These are phyloP conservation scores for Nakaseomyces glabratus DNA, from an alignment of 1,139 yeast genomes.

Conservation along the genomic window DNA sequence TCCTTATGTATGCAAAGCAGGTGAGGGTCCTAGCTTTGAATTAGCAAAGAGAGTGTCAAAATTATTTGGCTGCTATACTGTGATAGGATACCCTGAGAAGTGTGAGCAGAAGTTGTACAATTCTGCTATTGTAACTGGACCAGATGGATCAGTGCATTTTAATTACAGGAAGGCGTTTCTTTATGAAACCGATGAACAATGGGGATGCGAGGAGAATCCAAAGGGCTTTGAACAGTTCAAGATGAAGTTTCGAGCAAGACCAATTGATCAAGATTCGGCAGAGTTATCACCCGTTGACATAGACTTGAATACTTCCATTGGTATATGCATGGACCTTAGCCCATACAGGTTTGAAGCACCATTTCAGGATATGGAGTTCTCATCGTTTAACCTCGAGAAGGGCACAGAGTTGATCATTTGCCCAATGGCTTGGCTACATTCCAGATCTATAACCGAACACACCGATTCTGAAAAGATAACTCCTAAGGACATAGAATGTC, in stretches of 20 bases:
- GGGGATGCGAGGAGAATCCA: slow-evolving; percentile 75
- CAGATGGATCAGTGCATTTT: slow-evolving; percentile 48
- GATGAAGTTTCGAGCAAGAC: slow-evolving; percentile 15
- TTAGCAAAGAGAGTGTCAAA: slow-evolving; percentile 52
- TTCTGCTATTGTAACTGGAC: slow-evolving; percentile 58
- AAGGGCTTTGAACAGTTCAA: slow-evolving; percentile 38
- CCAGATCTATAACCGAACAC: slow-evolving; percentile 32
- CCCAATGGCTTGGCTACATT: slow-evolving; percentile 85
- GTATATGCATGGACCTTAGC: slow-evolving; percentile 93
- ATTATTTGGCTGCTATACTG: slow-evolving; percentile 52
- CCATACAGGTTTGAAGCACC: slow-evolving; percentile 81
- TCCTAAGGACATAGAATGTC: background rate
- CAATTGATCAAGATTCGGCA: slow-evolving; percentile 7
- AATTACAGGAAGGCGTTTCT: slow-evolving; percentile 74
- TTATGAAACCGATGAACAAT: slow-evolving; percentile 68
- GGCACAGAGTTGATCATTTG: slow-evolving; percentile 50
- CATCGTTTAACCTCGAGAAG: slow-evolving; percentile 43
- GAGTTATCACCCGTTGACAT: slow-evolving; percentile 19
- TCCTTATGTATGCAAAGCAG: slow-evolving; percentile 49
- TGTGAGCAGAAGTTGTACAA: slow-evolving; percentile 44
- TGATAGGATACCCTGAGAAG: slow-evolving; percentile 76
- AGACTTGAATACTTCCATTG: slow-evolving; percentile 45
- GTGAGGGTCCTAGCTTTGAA: slow-evolving; percentile 39
- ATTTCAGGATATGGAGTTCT: slow-evolving; percentile 64
- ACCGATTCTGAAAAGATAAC: background rate